Evolutionary conservation across 1,284 basidiomycete species (phyloP), one percentile per base, ranked within the genome.

Genomic region (Pascua sp.): DNA sequence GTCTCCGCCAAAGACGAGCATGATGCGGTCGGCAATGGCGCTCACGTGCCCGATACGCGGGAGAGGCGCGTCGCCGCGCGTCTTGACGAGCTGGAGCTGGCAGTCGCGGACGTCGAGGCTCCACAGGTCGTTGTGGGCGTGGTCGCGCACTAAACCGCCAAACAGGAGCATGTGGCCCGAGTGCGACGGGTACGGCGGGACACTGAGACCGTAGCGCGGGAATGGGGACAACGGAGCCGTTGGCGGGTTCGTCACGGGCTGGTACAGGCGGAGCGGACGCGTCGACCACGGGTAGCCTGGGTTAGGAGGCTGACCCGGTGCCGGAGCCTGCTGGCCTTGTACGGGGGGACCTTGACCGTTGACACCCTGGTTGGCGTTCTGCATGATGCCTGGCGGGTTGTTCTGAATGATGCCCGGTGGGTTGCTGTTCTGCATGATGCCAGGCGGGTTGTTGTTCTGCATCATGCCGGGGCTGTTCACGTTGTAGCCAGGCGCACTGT

Each of bases 1-100:
- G 75, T 98, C 96, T 39, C 96, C 96, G 57, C 96, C 96, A 94
- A 96, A 99, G 7, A 98, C 88, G 61, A 98, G 91, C 66, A 99
- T 82, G 48, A 98, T 94, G 68, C 91, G 93, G 76, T 91, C 92
- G 57, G 98, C 91, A 48, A 98, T 86, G 13, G 94, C 94, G 72
- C 90, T 89, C 2, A 94, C 91, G 79, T 99, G 96, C 0, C 96
- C 96, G 15, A 98, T 93, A 64, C 96, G 83, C 0, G 92, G 87
- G 13, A 87, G 85, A 0, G 96, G 96, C 16, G 91, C 81, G 67
- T 96, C 92, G 7, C 96, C 96, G 5, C 84, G 85, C 0, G 94
- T 97, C 72, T 91, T 88, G 53, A 95, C 80, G 11, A 91, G 82
- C 39, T 85, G 86, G 10, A 89, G 86, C 37, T 86, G 84, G 61